Evolutionary conservation across 305 asterid species (phyloP).

Genomic region (Solanum chacoense): DNA sequence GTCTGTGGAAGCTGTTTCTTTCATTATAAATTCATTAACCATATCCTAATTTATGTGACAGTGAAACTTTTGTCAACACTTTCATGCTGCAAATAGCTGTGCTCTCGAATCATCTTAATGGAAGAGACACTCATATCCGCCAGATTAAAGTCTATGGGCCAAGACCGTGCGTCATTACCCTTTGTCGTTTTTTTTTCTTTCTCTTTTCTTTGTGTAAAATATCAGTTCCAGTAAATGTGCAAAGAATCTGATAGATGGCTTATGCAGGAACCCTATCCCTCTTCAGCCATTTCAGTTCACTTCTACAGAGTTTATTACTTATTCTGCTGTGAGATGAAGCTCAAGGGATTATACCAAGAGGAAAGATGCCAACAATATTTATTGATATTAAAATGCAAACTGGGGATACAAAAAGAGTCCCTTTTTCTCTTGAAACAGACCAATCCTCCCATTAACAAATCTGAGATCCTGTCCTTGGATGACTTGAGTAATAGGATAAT

Average conservation of each 20-base stretch:
- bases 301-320: slow-evolving; percentile 74
- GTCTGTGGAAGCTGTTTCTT: neutral
- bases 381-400: neutral
- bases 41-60: slow-evolving; percentile 13
- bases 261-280: slow-evolving; percentile 82
- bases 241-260: neutral
- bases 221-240: neutral
- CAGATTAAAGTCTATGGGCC: slow-evolving; percentile 95
- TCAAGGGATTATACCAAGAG: neutral
- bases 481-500: neutral
- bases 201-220: neutral
- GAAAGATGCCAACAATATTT: neutral
- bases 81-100: slow-evolving; percentile 93
- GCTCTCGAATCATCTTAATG: slow-evolving; percentile 80
- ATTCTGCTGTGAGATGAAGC: slow-evolving; percentile 64
- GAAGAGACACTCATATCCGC: slow-evolving; percentile 91
- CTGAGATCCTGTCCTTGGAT: neutral
- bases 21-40: neutral
- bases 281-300: slow-evolving; percentile 84
- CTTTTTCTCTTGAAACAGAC: neutral
- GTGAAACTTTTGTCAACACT: slow-evolving; percentile 95
- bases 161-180: slow-evolving; percentile 43
- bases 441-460: neutral
- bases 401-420: neutral
- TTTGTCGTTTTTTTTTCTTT: neutral